Evolutionary conservation across 192 early-diverging fungal species (phyloP).

Genomic region (Coemansia sp.): DNA sequence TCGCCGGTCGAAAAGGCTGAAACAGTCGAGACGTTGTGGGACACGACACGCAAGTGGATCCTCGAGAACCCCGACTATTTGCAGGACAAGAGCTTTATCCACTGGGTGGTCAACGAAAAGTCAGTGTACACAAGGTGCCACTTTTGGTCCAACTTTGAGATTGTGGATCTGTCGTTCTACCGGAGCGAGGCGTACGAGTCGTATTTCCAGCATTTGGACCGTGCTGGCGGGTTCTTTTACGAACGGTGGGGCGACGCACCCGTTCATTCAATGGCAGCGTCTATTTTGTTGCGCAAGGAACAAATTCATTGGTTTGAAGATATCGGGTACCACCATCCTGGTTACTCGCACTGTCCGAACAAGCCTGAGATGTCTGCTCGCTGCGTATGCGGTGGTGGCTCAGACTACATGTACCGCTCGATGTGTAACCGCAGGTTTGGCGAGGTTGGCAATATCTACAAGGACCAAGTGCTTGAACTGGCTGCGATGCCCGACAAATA

Average conservation of each 20-base stretch:
- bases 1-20: constrained; percentile 58
- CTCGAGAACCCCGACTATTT: constrained; percentile 39
- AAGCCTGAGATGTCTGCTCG: constrained; percentile 44
- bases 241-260: constrained; percentile 65
- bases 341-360: constrained; percentile 68
- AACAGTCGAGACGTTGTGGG: constrained; percentile 68
- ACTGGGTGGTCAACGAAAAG: constrained; percentile 57
- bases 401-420: constrained; percentile 49
- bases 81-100: constrained; percentile 30
- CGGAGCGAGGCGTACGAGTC: constrained; percentile 55
- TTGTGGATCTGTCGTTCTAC: constrained; percentile 61
- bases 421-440: constrained; percentile 32
- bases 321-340: constrained; percentile 68
- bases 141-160: constrained; percentile 82
- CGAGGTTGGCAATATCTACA: constrained; percentile 27
- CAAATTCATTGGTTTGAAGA: constrained; percentile 75
- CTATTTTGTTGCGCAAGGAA: constrained; percentile 59
- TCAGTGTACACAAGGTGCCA: constrained; percentile 68
- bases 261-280: constrained; percentile 67
- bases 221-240: constrained; percentile 64
- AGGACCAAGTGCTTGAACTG: constrained; percentile 29
- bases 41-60: constrained; percentile 56
- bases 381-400: constrained; percentile 42
- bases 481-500: constrained; percentile 29
- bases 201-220: constrained; percentile 63